Evolutionary conservation across 2,329 filamentous ascomycete genomes (phyloP).

Genomic region (Mycosphaerelloides madeirae): DNA sequence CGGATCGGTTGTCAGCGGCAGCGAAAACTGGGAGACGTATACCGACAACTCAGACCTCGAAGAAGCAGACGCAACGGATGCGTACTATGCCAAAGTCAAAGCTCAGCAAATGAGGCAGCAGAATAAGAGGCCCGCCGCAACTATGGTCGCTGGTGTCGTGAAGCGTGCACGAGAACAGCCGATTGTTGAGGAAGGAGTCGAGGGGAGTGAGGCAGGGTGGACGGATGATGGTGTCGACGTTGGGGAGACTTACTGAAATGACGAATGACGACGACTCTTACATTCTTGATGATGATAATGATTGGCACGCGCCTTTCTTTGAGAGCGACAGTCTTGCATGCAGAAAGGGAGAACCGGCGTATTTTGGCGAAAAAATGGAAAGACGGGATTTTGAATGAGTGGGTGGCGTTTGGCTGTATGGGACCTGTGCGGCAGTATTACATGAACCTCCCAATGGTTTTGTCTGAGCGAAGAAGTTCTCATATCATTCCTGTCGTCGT

Average conservation of each 20-base stretch:
- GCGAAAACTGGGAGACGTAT: conserved; percentile 97
- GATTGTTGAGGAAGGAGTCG: conserved; percentile 26
- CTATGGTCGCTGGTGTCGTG: conserved; percentile 14
- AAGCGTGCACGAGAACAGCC: conserved; percentile 24
- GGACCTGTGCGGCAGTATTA: too few relatives aligned
- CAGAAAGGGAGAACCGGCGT: too few relatives aligned
- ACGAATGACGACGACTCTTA: too few relatives aligned
- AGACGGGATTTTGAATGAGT: too few relatives aligned
- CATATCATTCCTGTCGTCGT: too few relatives aligned
- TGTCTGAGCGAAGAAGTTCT: too few relatives aligned
- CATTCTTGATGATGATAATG: too few relatives aligned
- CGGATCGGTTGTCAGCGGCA: conserved; percentile 47
- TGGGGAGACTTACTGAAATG: conserved; percentile 34
- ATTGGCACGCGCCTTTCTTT: too few relatives aligned
- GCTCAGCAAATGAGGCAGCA: conserved; percentile 52
- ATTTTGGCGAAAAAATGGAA: too few relatives aligned
- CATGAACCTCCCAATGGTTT: too few relatives aligned
- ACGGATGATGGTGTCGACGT: conserved; percentile 32
- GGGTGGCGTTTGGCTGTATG: too few relatives aligned
- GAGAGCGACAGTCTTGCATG: too few relatives aligned
- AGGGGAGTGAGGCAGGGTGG: conserved; percentile 34
- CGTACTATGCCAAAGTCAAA: conserved; percentile 72
- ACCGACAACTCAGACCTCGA: conserved; percentile 56
- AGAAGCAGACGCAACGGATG: conserved; percentile 64
- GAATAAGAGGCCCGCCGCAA: conserved; percentile 14